Conservation (phyloP, 208 protist species). For the Phytomonas sp. region DNA sequence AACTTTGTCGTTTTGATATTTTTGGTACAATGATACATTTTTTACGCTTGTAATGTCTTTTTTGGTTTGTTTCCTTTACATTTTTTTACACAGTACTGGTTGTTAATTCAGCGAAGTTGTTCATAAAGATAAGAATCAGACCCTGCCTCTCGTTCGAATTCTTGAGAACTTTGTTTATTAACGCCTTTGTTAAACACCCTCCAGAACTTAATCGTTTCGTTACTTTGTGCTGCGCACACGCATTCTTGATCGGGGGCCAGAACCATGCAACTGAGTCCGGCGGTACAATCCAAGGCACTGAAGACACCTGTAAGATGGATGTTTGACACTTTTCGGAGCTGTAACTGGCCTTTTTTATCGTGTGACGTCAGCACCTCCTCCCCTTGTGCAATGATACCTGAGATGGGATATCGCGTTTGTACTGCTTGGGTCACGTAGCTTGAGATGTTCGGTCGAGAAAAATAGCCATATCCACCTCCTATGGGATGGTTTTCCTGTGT, state of each 20-base stretch:
- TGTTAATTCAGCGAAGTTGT: conserved; percentile 21
- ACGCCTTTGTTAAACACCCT: conserved; percentile 37
- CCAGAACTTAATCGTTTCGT: conserved; percentile 85
- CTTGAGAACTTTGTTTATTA: not conserved
- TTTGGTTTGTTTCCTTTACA: not conserved
- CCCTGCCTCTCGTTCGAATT: not conserved
- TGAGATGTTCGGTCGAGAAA: not conserved
- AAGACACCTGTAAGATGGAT: conserved; percentile 62
- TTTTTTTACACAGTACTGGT: not conserved
- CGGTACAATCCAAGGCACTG: conserved; percentile 37
- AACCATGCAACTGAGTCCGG: conserved; percentile 46
- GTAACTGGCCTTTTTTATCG: conserved; percentile 50
- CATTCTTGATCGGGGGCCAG: conserved; percentile 51
- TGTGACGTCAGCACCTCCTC: conserved; percentile 61
- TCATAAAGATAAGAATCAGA: conserved; percentile 21
- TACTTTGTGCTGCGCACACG: conserved; percentile 64
- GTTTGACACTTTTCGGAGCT: conserved; percentile 50
- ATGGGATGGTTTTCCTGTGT: conserved; percentile 16
- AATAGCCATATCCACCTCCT: conserved; percentile 12
- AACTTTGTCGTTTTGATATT: not conserved
- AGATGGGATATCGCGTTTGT: conserved; percentile 52
- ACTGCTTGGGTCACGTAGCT: conserved; percentile 49
- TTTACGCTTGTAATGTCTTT: not conserved
- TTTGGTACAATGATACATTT: not conserved
- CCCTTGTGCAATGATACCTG: conserved; percentile 31